These are phyloP conservation scores for Phalaenopsis equestris DNA, from an alignment of 106 monocot genomes.

Conservation along the genomic window DNA sequence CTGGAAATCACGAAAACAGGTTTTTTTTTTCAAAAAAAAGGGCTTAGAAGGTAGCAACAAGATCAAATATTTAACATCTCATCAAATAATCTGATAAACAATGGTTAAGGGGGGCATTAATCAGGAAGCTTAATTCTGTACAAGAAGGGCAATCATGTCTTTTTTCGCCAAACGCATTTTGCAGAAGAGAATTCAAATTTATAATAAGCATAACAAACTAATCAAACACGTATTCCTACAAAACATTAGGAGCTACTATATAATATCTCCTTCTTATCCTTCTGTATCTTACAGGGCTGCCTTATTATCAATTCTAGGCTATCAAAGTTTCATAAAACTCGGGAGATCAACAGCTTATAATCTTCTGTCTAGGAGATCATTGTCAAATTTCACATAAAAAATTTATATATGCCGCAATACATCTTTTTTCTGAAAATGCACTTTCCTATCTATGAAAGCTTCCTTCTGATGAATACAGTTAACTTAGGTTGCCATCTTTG, in stretches of 20 bases:
- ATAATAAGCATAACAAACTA: neutral
- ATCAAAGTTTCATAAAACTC: neutral
- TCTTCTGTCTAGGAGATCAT: neutral
- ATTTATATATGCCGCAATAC: neutral
- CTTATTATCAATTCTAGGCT: neutral
- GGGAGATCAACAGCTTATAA: neutral
- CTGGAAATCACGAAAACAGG: neutral
- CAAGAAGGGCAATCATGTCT: neutral
- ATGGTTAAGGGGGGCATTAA: neutral
- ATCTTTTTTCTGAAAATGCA: neutral
- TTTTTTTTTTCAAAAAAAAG: neutral
- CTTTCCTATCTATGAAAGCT: too few relatives aligned
- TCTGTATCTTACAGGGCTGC: neutral
- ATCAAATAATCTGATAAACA: neutral
- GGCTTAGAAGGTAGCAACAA: neutral
- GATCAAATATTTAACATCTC: neutral
- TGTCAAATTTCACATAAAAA: neutral
- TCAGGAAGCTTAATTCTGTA: neutral
- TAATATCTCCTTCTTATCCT: neutral
- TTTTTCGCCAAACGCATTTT: neutral
- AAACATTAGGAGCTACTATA: neutral
- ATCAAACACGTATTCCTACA: neutral
- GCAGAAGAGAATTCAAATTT: neutral
- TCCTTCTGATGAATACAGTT: neutral
- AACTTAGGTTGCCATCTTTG: neutral